Conservation (phyloP, 1,284 basidiomycete genomes). For the Baeospora myosura region DNA sequence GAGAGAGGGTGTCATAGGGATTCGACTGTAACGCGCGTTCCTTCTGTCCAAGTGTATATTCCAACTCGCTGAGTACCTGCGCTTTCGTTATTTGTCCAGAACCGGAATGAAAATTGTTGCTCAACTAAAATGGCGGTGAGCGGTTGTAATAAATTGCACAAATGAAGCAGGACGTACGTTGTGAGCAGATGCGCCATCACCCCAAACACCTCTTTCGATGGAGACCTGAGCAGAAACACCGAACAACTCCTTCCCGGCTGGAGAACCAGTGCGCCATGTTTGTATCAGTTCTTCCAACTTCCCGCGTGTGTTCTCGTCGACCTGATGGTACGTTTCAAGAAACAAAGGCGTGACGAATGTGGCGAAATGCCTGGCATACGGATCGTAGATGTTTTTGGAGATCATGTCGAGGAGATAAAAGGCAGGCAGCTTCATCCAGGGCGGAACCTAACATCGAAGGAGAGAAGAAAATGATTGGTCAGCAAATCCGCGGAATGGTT, state of each 20-base stretch:
- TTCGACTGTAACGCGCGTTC: slow-evolving; percentile 60
- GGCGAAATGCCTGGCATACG: slow-evolving; percentile 79
- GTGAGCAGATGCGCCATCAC: slow-evolving; percentile 28
- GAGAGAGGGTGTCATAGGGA: slow-evolving; percentile 55
- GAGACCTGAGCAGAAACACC: slow-evolving; percentile 64
- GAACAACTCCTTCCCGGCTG: slow-evolving; percentile 77
- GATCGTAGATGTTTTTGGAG: slow-evolving; percentile 87
- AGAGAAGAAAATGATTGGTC: slow-evolving; percentile 20
- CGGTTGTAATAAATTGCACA: too few relatives aligned
- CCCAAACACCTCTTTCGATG: slow-evolving; percentile 76
- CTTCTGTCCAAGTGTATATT: slow-evolving; percentile 71
- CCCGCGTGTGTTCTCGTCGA: slow-evolving; percentile 75
- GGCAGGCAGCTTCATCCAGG: slow-evolving; percentile 85
- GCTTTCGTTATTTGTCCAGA: slow-evolving; percentile 51
- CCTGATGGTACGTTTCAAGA: slow-evolving; percentile 76
- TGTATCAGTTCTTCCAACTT: slow-evolving; percentile 96
- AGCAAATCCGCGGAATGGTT: slow-evolving; percentile 6
- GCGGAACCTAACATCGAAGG: slow-evolving; percentile 62
- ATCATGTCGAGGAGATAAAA: slow-evolving; percentile 97
- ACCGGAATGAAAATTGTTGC: slow-evolving; percentile 25
- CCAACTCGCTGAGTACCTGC: slow-evolving; percentile 75
- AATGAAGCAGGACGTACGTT: too few relatives aligned
- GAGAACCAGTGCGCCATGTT: slow-evolving; percentile 84
- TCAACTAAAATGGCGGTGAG: too few relatives aligned
- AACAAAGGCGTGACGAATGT: slow-evolving; percentile 74